These are phyloP conservation scores for Cladophialophora chaetospira DNA, from an alignment of 2,329 filamentous ascomycete species.

Conservation along the genomic window DNA sequence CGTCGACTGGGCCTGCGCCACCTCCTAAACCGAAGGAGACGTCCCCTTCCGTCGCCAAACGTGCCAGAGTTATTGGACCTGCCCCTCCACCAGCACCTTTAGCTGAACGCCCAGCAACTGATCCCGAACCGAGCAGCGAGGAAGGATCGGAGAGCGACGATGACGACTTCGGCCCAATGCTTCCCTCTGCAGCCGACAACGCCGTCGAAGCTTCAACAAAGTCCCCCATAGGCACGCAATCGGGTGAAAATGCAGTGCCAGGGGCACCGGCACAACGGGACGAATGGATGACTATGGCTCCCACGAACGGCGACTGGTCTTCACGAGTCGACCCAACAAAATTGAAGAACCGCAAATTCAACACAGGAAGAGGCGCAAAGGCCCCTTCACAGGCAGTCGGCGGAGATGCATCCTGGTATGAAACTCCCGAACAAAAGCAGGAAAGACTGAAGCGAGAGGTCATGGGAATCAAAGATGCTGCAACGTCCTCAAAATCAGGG, in stretches of 20 bases:
- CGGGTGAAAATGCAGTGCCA: slow-evolving; percentile 39
- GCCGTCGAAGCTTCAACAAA: slow-evolving; percentile 30
- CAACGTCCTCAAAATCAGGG: slow-evolving; percentile 19
- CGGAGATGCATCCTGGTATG: slow-evolving; percentile 76
- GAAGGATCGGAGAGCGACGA: slow-evolving; percentile 40
- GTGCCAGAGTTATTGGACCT: slow-evolving; percentile 57
- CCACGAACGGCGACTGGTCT: slow-evolving; percentile 55
- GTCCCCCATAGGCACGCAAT: slow-evolving; percentile 30
- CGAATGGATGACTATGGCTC: slow-evolving; percentile 80
- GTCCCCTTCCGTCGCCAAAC: slow-evolving; percentile 43
- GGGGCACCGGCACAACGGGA: slow-evolving; percentile 63
- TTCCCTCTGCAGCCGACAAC: slow-evolving; percentile 38
- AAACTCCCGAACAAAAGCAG: slow-evolving; percentile 85
- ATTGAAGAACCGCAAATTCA: slow-evolving; percentile 78
- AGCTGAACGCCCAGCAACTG: slow-evolving; percentile 46
- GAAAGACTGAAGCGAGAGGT: slow-evolving; percentile 79
- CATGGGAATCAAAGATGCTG: slow-evolving; percentile 63
- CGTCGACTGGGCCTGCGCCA: slow-evolving; percentile 23
- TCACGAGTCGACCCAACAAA: slow-evolving; percentile 79
- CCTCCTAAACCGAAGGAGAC: slow-evolving; percentile 18
- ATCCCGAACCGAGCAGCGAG: slow-evolving; percentile 36
- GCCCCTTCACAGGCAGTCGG: slow-evolving; percentile 43
- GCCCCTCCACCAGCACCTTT: slow-evolving; percentile 56
- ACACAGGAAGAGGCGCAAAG: slow-evolving; percentile 64
- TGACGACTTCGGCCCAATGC: slow-evolving; percentile 46